Evolutionary conservation across 441 rosid genomes (phyloP), one percentile per base, ranked within the genome.

Genomic region (Pelargonium cotyledonis): DNA sequence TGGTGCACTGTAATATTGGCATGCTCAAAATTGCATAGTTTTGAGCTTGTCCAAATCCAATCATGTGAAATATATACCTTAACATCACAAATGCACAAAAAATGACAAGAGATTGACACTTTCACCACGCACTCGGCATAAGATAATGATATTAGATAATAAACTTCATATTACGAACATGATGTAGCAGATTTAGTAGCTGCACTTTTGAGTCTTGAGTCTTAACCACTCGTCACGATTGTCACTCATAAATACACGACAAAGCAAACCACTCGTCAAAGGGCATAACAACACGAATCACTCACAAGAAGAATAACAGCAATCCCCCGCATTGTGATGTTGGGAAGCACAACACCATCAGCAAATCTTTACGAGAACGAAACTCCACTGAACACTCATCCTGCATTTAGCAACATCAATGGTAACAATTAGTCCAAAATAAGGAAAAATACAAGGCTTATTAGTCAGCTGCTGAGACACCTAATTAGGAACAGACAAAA

Each of bases 351-450:
- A 23, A 61, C 31, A 26, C 31, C 31, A 26, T 26, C 31, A 26
- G 31, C 6, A 29, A 16, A 58, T 51, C 65, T 49, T 11, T 35
- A 7, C 68, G 23, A 68, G 40, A 68, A 16, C 1, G 55, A 44
- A 38, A n/a, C 19, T 14, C 68, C 41, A 2, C 3, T 26, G 16
- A 0, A 2, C 12, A 5, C 9, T 21, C 2, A 53, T 76, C 80
- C 83, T 77, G 78, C 74, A 70, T 35, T 67, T 49, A 35, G 7
- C 47, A 53, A 29, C 64, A 69, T 15, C 63, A 58, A 19, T 12
- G 9, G 0, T 14, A n/a, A 18, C 11, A 26, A 26, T 29, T 63
- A 23, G 16, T 10, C 10, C 15, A 10, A 12, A 14, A 43, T 63
- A 12, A 31, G 8, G 10, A 4, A 16, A 29, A 10, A 11, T 1